Percentiles rank a stretch among this genome's conserved stretches.
These are phyloP conservation scores for Serendipita sp. DNA, from an alignment of 768 basidiomycete genomes.

Conservation along the genomic window DNA sequence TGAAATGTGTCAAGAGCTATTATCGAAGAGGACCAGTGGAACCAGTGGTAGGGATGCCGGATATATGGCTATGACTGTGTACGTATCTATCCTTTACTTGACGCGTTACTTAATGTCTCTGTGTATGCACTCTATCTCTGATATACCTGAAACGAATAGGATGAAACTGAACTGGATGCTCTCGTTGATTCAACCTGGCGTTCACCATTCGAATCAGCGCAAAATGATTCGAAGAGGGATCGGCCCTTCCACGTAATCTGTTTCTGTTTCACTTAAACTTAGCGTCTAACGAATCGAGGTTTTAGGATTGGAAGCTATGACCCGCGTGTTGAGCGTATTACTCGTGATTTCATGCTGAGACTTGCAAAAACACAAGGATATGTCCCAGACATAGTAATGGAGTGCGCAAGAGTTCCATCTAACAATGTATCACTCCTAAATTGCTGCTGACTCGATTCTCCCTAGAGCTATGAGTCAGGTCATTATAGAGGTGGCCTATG, in stretches of 20 bases:
- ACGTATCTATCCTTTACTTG: background rate
- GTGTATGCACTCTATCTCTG: background rate
- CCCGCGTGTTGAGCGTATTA: background rate
- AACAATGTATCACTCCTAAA: too few relatives aligned
- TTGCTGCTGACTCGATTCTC: too few relatives aligned
- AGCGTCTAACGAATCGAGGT: background rate
- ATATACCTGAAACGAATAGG: background rate
- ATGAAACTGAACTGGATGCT: background rate
- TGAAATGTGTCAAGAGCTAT: slow-evolving; percentile 9
- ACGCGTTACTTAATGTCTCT: too few relatives aligned
- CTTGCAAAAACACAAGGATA: background rate
- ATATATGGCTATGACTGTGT: slow-evolving; percentile 5
- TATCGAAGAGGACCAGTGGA: slow-evolving; percentile 12
- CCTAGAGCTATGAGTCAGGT: background rate
- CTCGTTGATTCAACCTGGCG: background rate
- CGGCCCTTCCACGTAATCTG: background rate
- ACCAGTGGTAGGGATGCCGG: slow-evolving; percentile 11
- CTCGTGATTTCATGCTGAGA: background rate
- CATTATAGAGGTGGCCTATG: background rate
- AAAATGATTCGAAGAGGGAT: background rate
- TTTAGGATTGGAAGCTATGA: background rate
- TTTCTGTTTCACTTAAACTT: too few relatives aligned
- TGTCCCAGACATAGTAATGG: background rate
- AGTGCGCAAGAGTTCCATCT: background rate
- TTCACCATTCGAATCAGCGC: background rate